Evolutionary conservation across 208 protist genomes (phyloP).

Genomic region (Trypanosoma lewisi): DNA sequence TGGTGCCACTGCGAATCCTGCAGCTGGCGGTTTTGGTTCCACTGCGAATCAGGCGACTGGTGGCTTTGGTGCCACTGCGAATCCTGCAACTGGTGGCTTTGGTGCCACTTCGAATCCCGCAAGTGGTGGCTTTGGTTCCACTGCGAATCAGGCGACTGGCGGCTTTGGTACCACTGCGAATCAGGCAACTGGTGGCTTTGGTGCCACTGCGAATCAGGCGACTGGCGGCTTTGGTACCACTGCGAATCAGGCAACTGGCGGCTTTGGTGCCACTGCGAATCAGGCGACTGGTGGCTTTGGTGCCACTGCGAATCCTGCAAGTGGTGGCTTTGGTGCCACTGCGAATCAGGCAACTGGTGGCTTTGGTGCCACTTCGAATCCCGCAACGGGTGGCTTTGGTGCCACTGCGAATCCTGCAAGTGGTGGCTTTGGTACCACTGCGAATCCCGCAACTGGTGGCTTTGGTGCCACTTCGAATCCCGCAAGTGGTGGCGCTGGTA

Average conservation of each 20-base stretch:
- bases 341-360: constrained; percentile 15
- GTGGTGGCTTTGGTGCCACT: constrained; percentile 26
- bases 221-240: constrained; percentile 25
- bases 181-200: constrained; percentile 20
- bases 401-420: constrained; percentile 3
- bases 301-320: constrained; percentile 14
- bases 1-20: too few species aligned
- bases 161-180: background rate
- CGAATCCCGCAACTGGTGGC: constrained; percentile 13
- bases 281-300: constrained; percentile 30
- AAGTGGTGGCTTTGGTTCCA: constrained; percentile 25
- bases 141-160: background rate
- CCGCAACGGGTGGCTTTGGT: constrained; percentile 27
- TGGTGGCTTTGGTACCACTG: background rate
- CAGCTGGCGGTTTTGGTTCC: too few species aligned
- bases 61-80: too few species aligned
- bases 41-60: too few species aligned
- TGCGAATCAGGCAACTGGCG: constrained; percentile 14
- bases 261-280: constrained; percentile 16
- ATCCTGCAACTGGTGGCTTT: constrained; percentile 17
- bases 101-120: constrained; percentile 10
- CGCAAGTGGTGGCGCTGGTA: constrained; percentile 21
- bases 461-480: constrained; percentile 15
- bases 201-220: constrained; percentile 2
- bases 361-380: constrained; percentile 6